Evolutionary conservation across 179 eudicot species (phyloP), one percentile per base, ranked within the genome.

Genomic region (Beta macrorhiza): DNA sequence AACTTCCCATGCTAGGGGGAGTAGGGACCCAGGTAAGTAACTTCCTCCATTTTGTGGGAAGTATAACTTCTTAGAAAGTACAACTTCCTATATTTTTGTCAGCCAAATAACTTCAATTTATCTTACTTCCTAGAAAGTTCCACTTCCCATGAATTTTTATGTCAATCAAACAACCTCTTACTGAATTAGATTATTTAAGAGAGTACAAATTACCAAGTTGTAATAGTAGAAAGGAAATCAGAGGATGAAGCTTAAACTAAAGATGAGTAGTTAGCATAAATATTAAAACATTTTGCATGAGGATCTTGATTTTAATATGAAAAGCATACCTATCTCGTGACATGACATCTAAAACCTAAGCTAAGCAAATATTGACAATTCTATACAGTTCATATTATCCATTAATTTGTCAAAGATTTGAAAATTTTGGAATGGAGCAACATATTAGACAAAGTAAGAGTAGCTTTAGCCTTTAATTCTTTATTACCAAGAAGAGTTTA

Each of bases 401-500:
- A 53, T 53, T 14, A 16, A 19, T n/a, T 61, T 53, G 61, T 13
- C 20, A 53, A 74, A 19, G 9, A 25, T 13, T 20, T 20, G 5
- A 75, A 16, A 37, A 42, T 29, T 44, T 51, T 7, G 19, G 59
- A 51, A 5, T 72, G 17, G 55, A 47, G n/a, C 4, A 61, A 64
- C 13, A 64, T 19, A 11, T 49, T 64, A 68, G 71, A 69, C 80
- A 70, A 57, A 29, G 45, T 25, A 73, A n/a, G 20, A 74, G 49
- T 56, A 2, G 47, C 10, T 16, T 55, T 29, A 29, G 32, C 32
- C 32, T 29, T 29, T 22, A 59, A 76, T 76, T 72, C 70, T 67
- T 68, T 77, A 37, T 37, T 37, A 58, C 2, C 20, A 52, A 69
- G 56, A 70, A 56, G 68, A 81, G 7, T 62, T 67, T 32, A 81